phyloP scores from a whole-genome alignment of 768 basidiomycete genomes.

The Lyophyllum semitale region DNA sequence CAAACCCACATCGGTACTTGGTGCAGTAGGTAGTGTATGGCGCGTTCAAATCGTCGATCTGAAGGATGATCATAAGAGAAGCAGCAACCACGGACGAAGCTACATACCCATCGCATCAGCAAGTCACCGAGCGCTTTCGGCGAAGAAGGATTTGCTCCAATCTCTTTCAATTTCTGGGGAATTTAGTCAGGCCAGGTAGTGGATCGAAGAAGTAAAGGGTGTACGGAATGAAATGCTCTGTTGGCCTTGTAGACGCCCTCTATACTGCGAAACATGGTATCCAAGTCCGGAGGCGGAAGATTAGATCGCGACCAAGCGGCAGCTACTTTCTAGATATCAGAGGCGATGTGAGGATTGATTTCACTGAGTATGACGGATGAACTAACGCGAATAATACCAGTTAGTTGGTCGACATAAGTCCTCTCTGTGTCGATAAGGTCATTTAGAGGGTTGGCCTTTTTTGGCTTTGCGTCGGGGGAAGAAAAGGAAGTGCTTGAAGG shows the following conservation, averaged over 20 bases:
- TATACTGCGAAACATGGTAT: conserved; percentile 91
- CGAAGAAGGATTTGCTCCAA: conserved; percentile 88
- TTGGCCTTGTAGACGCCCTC: conserved; percentile 94
- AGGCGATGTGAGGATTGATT: conserved; percentile 10
- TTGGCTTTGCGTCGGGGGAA: conserved; percentile 48
- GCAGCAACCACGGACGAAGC: conserved; percentile 1
- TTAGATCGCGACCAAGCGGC: conserved; percentile 97
- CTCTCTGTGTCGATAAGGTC: conserved; percentile 96
- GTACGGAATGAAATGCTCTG: conserved; percentile 73
- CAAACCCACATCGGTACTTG: conserved; percentile 77
- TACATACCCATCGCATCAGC: conserved; percentile 93
- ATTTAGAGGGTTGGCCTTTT: conserved; percentile 77
- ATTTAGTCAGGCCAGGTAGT: conserved; percentile 15
- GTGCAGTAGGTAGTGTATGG: conserved; percentile 84
- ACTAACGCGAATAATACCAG: conserved; percentile 87
- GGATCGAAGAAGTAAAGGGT: conserved; percentile 6
- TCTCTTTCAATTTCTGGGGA: conserved; percentile 86
- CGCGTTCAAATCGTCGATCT: conserved; percentile 91
- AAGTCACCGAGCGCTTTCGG: conserved; percentile 94
- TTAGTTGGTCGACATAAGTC: conserved; percentile 86
- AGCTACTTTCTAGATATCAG: conserved; percentile 77
- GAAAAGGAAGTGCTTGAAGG: conserved; percentile 28
- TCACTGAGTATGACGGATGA: conserved; percentile 4
- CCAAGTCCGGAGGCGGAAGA: conserved; percentile 89
- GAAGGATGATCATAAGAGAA: conserved; percentile 19